Base-by-base conservation (phyloP, 192 early-diverging fungal species). In the Entomortierella parvispora region DNA sequence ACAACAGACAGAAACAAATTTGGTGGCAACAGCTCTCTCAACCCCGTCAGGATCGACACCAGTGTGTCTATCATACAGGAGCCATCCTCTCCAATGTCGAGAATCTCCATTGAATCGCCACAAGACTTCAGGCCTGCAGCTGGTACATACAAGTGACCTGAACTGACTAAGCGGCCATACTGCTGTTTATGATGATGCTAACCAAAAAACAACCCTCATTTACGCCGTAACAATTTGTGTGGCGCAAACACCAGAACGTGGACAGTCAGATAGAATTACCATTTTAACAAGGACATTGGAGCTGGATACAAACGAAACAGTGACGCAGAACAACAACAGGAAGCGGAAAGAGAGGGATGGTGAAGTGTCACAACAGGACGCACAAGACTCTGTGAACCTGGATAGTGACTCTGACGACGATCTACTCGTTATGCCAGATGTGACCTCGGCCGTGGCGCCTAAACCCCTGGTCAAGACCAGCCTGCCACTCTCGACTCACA, bases 331-430 rank as follows among this genome's bases (percentile, higher is more conserved):
- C 37, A 42, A 43, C 8, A 49, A 47, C 18, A 49, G 59, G 60
- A 77, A 77, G 20, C 58, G 65, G 14, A 65, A 47, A 43, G 50
- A 58, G 10, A 25, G 14, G 1, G 6, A 20, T 3, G 50, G 46
- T 4, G 2, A 23, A 3, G 68, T 57, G 22, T 40, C 12, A 26
- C 7, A 1, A 34, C 14, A 37, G 29, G 9, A 15, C 9, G 7
- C 31, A 22, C 7, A 18, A 31, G 59, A 46, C 23, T 61, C 46
- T 2, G 49, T 76, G 6, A 53, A 45, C 1, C 53, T 68, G 25
- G 66, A 77, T 12, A 68, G 74, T 25, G 74, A 58, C 11, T 58
- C 59, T 11, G 74, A 68, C 23, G 63, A 75, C 18, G 70, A 72
- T 7, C 33, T 65, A 14, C 48, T 62, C 10, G 3, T 6, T 7